phyloP scores from a whole-genome alignment of 106 monocot species.

The Platanthera guangdongensis region DNA sequence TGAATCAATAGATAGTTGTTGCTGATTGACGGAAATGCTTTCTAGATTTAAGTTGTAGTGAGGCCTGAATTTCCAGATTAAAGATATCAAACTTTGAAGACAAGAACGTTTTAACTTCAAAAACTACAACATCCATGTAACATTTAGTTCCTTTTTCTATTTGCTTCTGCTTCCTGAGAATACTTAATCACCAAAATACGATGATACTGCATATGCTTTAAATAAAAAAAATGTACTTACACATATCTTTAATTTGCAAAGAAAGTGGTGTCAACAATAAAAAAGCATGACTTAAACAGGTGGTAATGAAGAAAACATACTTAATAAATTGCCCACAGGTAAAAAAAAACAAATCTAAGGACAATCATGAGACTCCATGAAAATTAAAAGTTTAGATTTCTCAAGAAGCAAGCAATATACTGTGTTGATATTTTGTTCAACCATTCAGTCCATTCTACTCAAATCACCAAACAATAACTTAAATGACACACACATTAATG shows the following conservation, averaged over 20 bases:
- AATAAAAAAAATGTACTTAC: neutral
- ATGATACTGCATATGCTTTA: neutral
- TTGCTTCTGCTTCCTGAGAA: neutral
- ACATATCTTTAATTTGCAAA: neutral
- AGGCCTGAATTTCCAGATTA: slow-evolving; percentile 47
- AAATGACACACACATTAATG: neutral
- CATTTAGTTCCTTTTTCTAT: neutral
- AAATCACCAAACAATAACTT: neutral
- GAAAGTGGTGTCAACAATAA: neutral
- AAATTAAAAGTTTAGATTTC: neutral
- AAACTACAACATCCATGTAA: neutral
- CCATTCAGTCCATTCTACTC: no score
- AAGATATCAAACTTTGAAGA: slow-evolving; percentile 3
- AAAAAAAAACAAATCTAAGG: neutral
- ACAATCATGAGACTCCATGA: neutral
- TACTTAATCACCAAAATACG: neutral
- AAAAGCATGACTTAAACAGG: neutral
- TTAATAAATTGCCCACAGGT: neutral
- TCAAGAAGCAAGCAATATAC: neutral
- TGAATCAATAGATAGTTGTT: slow-evolving; percentile 59
- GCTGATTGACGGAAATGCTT: slow-evolving; percentile 86
- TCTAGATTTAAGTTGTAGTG: slow-evolving; percentile 87
- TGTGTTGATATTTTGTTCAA: neutral
- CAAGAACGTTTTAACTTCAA: neutral
- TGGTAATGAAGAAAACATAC: neutral